Evolutionary conservation across 768 basidiomycete species (phyloP).

Genomic region (Lanmaoa rubissima): DNA sequence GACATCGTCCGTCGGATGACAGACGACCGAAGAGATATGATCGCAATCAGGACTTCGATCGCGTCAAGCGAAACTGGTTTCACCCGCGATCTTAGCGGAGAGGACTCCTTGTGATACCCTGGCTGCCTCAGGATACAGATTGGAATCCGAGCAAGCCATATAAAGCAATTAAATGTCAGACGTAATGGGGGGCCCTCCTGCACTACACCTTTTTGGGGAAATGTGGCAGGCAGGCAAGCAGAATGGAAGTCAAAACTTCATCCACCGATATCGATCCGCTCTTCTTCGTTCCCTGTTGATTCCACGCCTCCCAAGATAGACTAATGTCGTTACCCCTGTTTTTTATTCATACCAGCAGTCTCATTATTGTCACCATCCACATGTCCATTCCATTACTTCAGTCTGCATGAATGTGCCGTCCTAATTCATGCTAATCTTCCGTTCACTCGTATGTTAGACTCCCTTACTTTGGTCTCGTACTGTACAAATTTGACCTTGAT

Average conservation of each 20-base stretch:
- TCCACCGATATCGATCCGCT: neutral
- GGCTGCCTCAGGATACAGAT: neutral
- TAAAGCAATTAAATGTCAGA: neutral
- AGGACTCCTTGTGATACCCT: neutral
- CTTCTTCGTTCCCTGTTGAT: neutral
- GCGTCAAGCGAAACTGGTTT: constrained; percentile 8
- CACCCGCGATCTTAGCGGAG: constrained; percentile 2
- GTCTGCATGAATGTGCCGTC: neutral
- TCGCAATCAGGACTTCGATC: constrained; percentile 7
- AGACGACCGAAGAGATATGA: constrained; percentile 13
- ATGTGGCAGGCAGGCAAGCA: neutral
- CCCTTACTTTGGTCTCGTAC: neutral
- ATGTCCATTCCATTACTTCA: neutral
- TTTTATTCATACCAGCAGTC: constrained; percentile 4
- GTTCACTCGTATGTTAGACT: neutral
- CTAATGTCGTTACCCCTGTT: neutral
- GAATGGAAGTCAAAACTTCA: neutral
- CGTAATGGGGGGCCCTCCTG: neutral
- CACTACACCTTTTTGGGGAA: neutral
- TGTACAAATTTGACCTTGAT: neutral
- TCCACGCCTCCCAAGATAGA: neutral
- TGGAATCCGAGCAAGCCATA: neutral
- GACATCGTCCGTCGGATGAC: constrained; percentile 16
- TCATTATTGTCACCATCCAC: constrained; percentile 1
- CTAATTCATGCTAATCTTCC: neutral